Percentiles rank a stretch among this genome's conserved stretches.
Evolutionary conservation across 2,329 filamentous ascomycete species (phyloP).

Genomic region (Podosphaera fusca): DNA sequence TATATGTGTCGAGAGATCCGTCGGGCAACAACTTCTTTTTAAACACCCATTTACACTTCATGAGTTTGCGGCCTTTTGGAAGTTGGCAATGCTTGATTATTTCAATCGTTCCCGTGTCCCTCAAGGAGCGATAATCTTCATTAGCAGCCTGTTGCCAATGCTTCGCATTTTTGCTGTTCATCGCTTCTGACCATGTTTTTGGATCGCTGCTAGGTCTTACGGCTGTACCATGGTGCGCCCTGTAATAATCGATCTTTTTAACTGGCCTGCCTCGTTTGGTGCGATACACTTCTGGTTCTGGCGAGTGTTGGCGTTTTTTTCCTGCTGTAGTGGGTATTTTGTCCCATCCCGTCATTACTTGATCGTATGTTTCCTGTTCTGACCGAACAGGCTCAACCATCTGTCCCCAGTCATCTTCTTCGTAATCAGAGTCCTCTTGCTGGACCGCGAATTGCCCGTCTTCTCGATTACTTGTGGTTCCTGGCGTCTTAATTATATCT

Average conservation of each 20-base stretch:
- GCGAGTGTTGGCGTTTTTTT: not conserved
- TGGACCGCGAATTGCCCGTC: not conserved
- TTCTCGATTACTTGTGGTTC: not conserved
- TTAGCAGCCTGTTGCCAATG: no score
- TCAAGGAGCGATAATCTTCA: no score
- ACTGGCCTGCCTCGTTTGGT: not conserved
- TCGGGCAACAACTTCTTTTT: not conserved
- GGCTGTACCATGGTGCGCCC: not conserved
- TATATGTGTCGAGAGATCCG: not conserved
- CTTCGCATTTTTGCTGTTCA: no score
- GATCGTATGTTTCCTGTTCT: not conserved
- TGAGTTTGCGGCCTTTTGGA: no score
- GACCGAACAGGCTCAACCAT: not conserved
- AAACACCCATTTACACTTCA: no score
- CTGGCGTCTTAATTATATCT: not conserved
- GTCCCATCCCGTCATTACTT: not conserved
- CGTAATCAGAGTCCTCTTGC: not conserved
- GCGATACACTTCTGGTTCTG: not conserved
- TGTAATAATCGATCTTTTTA: not conserved
- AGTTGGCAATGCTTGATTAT: no score
- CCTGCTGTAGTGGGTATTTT: not conserved
- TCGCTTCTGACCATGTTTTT: no score
- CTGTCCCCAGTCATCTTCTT: no score
- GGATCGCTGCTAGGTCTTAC: not conserved
- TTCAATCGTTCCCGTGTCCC: no score